Base-by-base conservation (phyloP, 805 yeast genomes). In the Kluyveromyces nonfermentans region DNA sequence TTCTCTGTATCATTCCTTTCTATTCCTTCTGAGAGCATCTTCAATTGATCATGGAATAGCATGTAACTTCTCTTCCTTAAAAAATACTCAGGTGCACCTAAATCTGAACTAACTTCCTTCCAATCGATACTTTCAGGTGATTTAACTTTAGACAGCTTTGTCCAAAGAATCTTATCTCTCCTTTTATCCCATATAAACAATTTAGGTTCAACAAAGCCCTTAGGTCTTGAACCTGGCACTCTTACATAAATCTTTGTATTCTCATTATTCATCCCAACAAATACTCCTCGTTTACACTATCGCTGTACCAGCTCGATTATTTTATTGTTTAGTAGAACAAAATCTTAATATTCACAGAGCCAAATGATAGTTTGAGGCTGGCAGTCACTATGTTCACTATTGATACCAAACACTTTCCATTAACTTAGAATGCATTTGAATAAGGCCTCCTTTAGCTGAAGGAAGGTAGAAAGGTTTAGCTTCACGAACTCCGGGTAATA, bases 171-270 rank as follows among this genome's bases (percentile, higher is more conserved):
- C 14, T 46, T 47, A 50, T 68, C 71, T 50, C 58, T 50, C 40
- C 54, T 47, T 42, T 51, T 35, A 53, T 53, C 45, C 69, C 61
- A 52, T 49, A 55, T 44, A 62, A 70, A 51, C 52, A 51, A 40
- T 2, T 52, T 53, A 1, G 77, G 75, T 46, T 71, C 74, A 3
- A 45, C 55, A 40, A 69, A 66, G 1, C 65, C 70, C n/a, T 59
- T 54, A 2, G 63, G 63, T 28, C 75, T 57, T n/a, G 63, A 56
- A 5, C 68, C 67, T 21, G 70, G 69, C 14, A 71, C 65, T 37
- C 74, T 65, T 32, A 74, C 59, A 50, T 72, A 73, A 5, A 73
- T 73, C 7, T 63, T 49, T 1, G 65, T 64, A 43, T 62, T 62
- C 14, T 41, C 41, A 34, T 54, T 55, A 45, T 60, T 51, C 65